Base-by-base conservation (phyloP, 805 yeast genomes). In the Metschnikowia matae region DNA sequence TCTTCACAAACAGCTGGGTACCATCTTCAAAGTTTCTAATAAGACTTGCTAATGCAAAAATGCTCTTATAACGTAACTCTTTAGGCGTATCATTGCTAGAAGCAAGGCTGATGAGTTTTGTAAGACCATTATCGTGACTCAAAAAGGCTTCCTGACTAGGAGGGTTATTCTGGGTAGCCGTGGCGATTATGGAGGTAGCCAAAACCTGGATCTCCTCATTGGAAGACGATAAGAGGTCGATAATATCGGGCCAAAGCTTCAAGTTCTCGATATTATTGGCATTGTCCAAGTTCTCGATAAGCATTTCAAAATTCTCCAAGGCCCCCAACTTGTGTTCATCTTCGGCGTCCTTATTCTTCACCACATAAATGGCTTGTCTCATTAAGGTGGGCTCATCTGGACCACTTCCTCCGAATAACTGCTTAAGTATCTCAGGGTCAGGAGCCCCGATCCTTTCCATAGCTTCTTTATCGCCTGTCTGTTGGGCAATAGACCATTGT, bases 111-210 rank as follows among this genome's bases (percentile, higher is more conserved):
- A 85, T 65, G 48, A 85, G 67, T 47, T 65, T 67, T n/a, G 62
- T 54, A 34, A 83, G 62, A 2, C 84, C 84, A 23, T 68, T 62
- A 0, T 70, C 71, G 52, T 83, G 73, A 51, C 79, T 78, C 38
- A 76, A 65, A 53, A 87, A 85, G 47, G 80, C 87, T 49, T 76
- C 73, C 67, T 90, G 98, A 3, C 90, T 73, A 50, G 78, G 80
- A 3, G 81, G 82, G 65, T 94, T 94, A 65, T 94, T 94, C 68
- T 94, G 99, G 3, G 87, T 95, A 0, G 98, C 96, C 0, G 92
- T 87, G 2, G 96, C 97, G 21, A 91, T 78, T 38, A 87, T 80
- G 35, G 94, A 83, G 52, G 87, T 82, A 0, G 91, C 85, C 49
- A 74, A 71, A 7, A 78, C 70, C 51, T 83, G 74, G 32, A 92